Percentiles rank a stretch among this genome's conserved stretches.
Conservation (phyloP, 805 yeast species). For the Lipomyces japonicus region DNA sequence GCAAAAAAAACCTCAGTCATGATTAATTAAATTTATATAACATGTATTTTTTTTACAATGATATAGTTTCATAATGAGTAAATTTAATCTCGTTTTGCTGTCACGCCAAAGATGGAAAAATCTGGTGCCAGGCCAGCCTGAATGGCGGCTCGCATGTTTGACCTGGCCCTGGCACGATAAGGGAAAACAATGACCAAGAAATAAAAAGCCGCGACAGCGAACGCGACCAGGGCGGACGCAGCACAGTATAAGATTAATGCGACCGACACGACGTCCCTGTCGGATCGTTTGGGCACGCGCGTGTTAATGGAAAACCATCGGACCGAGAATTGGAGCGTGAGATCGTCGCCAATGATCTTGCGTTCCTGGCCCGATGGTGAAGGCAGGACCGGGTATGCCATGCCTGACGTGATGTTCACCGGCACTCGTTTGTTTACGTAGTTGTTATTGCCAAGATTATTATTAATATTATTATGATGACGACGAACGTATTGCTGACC, state of each 20-base stretch:
- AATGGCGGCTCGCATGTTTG: slow-evolving; percentile 18
- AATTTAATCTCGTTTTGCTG: slow-evolving; percentile 17
- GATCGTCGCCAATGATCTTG: slow-evolving; percentile 60
- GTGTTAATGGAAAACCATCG: slow-evolving; percentile 48
- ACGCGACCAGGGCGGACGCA: slow-evolving; percentile 28
- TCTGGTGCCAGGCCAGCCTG: slow-evolving; percentile 22
- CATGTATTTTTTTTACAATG: neutral
- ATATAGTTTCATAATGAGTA: neutral
- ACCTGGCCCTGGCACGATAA: slow-evolving; percentile 19
- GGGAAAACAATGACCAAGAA: slow-evolving; percentile 31
- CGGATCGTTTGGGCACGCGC: slow-evolving; percentile 19
- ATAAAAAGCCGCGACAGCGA: slow-evolving; percentile 20
- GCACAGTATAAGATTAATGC: slow-evolving; percentile 28
- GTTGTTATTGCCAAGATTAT: too few species aligned
- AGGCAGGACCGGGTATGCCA: slow-evolving; percentile 17
- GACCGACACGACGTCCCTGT: slow-evolving; percentile 13
- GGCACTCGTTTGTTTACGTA: too few species aligned
- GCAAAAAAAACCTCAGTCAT: slow-evolving; percentile 17
- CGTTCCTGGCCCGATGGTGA: slow-evolving; percentile 39
- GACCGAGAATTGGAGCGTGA: slow-evolving; percentile 55
- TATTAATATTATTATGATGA: too few species aligned
- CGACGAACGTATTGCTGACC: too few species aligned
- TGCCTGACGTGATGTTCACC: slow-evolving; percentile 34
- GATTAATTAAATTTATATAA: neutral
- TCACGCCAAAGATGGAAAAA: slow-evolving; percentile 17